These are phyloP conservation scores for Stromatinia cepivora DNA, from an alignment of 2,329 filamentous ascomycete genomes.

Conservation along the genomic window DNA sequence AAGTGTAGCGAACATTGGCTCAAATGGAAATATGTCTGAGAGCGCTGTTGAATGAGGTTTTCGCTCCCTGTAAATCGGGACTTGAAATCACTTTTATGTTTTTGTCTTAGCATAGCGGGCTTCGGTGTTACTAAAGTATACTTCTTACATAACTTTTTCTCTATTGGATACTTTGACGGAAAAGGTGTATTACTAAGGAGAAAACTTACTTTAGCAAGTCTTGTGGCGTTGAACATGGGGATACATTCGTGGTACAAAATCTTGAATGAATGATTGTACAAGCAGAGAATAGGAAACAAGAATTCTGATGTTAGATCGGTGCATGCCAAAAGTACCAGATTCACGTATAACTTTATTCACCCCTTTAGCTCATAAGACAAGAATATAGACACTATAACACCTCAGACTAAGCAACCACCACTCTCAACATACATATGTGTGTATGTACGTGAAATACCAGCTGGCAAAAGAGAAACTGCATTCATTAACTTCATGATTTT, in stretches of 20 bases:
- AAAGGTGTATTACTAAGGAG: constrained; percentile 9
- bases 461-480: not conserved
- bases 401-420: not conserved
- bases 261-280: not conserved
- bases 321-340: not conserved
- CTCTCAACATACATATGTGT: not conserved
- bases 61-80: not conserved
- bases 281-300: not conserved
- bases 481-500: constrained; percentile 5
- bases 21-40: constrained; percentile 32
- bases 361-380: not conserved
- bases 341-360: not conserved
- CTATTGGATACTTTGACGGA: constrained; percentile 4
- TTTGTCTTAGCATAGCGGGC: constrained; percentile 1
- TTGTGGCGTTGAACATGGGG: constrained; percentile 3
- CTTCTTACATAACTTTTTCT: constrained; percentile 10
- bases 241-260: not conserved
- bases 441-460: not conserved
- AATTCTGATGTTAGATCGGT: constrained; percentile 6
- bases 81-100: not conserved
- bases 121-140: constrained; percentile 1
- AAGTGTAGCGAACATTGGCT: constrained; percentile 27
- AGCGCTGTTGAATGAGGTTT: constrained; percentile 32
- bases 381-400: not conserved
- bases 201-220: not conserved